Evolutionary conservation across 148 eudicot species (phyloP), one percentile per base, ranked within the genome.

Genomic region (Cornus kousa): DNA sequence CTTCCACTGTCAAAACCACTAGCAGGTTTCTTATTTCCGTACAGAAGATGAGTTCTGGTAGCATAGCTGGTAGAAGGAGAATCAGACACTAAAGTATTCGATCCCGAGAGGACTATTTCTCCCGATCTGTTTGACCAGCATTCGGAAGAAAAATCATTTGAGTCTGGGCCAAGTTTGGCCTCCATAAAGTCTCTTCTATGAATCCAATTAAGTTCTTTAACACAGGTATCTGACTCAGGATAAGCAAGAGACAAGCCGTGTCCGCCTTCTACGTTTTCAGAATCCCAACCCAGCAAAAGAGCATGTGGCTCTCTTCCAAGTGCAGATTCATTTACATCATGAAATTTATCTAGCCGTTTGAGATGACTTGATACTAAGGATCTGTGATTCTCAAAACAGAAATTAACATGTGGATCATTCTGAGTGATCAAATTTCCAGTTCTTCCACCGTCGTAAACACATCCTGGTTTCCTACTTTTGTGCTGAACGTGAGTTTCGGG

Each of bases 211-310:
- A 32, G 68, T 83, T 83, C 85, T 73, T 55, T 72, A 24, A 71
- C 53, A 66, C 55, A 78, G 57, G 43, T 35, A 81, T 75, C 75
- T 24, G 86, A 69, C 48, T 43, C 48, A 6, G 48, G 48, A 43
- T 43, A 43, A 22, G 57, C 50, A 43, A 57, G 35, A 67, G 72
- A 81, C 10, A 78, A 68, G 8, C 6, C 80, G 37, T 22, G 68
- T 83, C 70, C 55, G 67, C 77, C 83, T 79, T 77, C 59, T 50
- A 59, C 71, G 40, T 67, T 48, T 19, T 71, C 46, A 20, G 12
- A 40, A 70, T 86, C 84, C 95, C 90, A 88, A 76, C 81, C 80
- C 66, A 90, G 86, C 80, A 90, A 80, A 70, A 83, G 78, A 33
- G 75, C 33, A 57, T 69, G 33, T 50, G 82, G 78, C 72, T 46